Conservation (phyloP, 1,139 yeast species). For the Meyerozyma carpophila region DNA sequence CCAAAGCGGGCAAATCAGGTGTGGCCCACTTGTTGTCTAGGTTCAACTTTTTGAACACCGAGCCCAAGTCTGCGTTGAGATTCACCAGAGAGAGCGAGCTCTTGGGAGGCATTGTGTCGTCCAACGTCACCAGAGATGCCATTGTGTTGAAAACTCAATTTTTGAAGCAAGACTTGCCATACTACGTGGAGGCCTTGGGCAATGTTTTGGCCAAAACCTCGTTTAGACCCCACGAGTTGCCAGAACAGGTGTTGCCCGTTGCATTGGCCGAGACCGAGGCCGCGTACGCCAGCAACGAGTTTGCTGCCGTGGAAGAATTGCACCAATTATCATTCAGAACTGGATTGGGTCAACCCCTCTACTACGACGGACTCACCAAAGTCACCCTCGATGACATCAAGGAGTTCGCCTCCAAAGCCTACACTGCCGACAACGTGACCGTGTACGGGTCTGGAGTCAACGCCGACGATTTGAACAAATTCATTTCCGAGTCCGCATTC, state of each 20-base stretch:
- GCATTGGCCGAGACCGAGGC: slow-evolving; percentile 53
- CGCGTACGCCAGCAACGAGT: slow-evolving; percentile 48
- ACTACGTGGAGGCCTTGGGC: slow-evolving; percentile 82
- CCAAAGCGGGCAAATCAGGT: slow-evolving; percentile 80
- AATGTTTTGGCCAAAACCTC: slow-evolving; percentile 68
- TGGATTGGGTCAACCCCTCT: slow-evolving; percentile 84
- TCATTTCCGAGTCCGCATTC: slow-evolving; percentile 65
- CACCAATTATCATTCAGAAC: slow-evolving; percentile 80
- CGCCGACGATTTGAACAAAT: slow-evolving; percentile 62
- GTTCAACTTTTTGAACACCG: slow-evolving; percentile 81
- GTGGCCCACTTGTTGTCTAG: slow-evolving; percentile 80
- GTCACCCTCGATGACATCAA: slow-evolving; percentile 63
- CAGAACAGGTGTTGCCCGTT: slow-evolving; percentile 77
- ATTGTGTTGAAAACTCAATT: slow-evolving; percentile 76
- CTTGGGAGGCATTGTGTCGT: slow-evolving; percentile 75
- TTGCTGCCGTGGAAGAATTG: slow-evolving; percentile 70
- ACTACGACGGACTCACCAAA: slow-evolving; percentile 59
- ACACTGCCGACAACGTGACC: slow-evolving; percentile 66
- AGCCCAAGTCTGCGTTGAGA: slow-evolving; percentile 82
- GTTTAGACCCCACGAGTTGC: slow-evolving; percentile 77
- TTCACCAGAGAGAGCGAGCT: slow-evolving; percentile 92
- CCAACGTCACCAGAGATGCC: slow-evolving; percentile 77
- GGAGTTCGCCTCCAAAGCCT: slow-evolving; percentile 62
- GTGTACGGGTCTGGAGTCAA: slow-evolving; percentile 72
- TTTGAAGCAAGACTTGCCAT: slow-evolving; percentile 85